Evolutionary conservation across 352 stramenopile genomes (phyloP).

Genomic region (Thraustochytrium striatum): DNA sequence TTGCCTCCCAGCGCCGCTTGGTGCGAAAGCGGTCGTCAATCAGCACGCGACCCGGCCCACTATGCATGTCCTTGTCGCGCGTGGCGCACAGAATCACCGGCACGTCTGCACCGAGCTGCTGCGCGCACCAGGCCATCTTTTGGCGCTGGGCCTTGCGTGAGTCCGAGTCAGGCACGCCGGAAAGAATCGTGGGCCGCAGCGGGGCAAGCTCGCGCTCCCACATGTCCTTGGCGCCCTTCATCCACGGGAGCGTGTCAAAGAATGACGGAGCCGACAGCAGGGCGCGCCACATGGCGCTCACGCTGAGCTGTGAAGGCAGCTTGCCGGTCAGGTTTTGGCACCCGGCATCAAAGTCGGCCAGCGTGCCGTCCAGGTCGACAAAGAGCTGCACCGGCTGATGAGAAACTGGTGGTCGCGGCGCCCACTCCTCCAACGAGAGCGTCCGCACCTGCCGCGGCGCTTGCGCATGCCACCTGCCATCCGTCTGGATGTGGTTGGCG

Average conservation of each 20-base stretch:
- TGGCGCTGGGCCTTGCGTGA: slow-evolving; percentile 18
- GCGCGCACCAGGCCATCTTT: slow-evolving; percentile 17
- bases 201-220: neutral
- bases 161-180: neutral
- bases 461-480: slow-evolving; percentile 37
- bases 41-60: neutral
- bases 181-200: slow-evolving; percentile 21
- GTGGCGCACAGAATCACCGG: slow-evolving; percentile 8
- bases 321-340: neutral
- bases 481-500: slow-evolving; percentile 45
- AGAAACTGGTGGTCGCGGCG: neutral
- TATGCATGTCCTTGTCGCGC: slow-evolving; percentile 4
- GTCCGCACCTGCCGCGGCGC: slow-evolving; percentile 43
- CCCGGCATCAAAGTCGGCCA: slow-evolving; percentile 37
- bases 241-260: slow-evolving; percentile 24
- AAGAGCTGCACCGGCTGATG: slow-evolving; percentile 13
- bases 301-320: neutral
- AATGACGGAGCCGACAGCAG: neutral
- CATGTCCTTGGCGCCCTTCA: slow-evolving; percentile 7
- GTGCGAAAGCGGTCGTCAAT: slow-evolving; percentile 30
- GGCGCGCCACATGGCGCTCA: slow-evolving; percentile 31
- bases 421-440: neutral
- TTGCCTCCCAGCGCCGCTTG: neutral
- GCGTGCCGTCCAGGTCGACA: slow-evolving; percentile 29
- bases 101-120: neutral